These are phyloP conservation scores for Penicillium maclennaniae DNA, from an alignment of 495 filamentous ascomycete genomes.

Conservation along the genomic window DNA sequence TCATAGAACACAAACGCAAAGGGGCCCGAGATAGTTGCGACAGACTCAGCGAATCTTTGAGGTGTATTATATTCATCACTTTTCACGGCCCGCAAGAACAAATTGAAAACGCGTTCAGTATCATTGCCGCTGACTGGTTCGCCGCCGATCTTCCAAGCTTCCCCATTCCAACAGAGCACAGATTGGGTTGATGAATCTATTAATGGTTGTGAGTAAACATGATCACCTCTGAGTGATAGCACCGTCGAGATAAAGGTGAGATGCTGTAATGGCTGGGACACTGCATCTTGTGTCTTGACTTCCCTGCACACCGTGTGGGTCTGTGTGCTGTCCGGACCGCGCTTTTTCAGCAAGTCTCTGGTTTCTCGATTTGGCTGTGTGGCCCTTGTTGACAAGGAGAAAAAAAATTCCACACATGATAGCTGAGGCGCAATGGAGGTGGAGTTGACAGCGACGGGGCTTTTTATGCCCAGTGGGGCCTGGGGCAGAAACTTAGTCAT, in stretches of 20 bases:
- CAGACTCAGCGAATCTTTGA: conserved; percentile 44
- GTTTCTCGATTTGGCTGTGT: conserved; percentile 40
- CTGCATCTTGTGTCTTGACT: conserved; percentile 16
- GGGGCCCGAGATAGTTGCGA: conserved; percentile 71
- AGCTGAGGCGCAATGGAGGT: conserved; percentile 1
- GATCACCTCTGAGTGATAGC: conserved; percentile 73
- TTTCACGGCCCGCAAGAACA: conserved; percentile 51
- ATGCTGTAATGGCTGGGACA: conserved; percentile 27
- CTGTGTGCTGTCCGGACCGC: conserved; percentile 55
- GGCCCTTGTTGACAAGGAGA: conserved; percentile 39
- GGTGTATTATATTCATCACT: conserved; percentile 15
- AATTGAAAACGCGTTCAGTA: conserved; percentile 63
- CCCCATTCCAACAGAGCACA: conserved; percentile 96
- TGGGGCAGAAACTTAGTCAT: conserved; percentile 22
- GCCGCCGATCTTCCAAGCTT: conserved; percentile 77
- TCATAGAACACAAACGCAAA: conserved; percentile 93
- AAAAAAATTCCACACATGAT: conserved; percentile 65
- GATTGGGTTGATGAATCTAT: conserved; percentile 56
- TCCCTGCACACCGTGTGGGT: conserved; percentile 28
- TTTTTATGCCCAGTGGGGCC: conserved; percentile 14
- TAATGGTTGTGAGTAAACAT: conserved; percentile 71
- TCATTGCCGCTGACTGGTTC: conserved; percentile 65
- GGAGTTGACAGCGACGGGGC: background rate
- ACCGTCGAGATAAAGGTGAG: conserved; percentile 79
- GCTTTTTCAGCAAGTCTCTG: conserved; percentile 38